Evolutionary conservation across 768 basidiomycete species (phyloP).

Genomic region (Mycena filopes): DNA sequence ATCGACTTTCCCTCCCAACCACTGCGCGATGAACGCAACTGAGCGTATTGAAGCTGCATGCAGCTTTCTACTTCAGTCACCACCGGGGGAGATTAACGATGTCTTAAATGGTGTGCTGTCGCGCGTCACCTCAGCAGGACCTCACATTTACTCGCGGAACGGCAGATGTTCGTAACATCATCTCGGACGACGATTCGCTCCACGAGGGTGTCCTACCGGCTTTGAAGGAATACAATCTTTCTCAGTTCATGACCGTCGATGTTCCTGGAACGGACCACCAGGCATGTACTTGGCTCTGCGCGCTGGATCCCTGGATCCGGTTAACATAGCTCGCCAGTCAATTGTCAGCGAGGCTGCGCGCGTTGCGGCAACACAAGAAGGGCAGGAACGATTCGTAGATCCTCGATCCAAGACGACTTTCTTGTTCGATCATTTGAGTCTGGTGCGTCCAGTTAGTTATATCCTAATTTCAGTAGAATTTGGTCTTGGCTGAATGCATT

Average conservation of each 20-base stretch:
- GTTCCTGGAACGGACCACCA: constrained; percentile 82
- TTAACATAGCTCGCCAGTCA: constrained; percentile 61
- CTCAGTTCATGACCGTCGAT: constrained; percentile 88
- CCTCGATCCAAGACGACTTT: constrained; percentile 84
- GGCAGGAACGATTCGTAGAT: constrained; percentile 82
- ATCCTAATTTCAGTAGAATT: not conserved
- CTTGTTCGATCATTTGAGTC: constrained; percentile 83
- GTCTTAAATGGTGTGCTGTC: constrained; percentile 82
- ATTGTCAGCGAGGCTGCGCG: constrained; percentile 83
- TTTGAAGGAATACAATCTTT: constrained; percentile 85
- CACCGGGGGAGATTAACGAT: constrained; percentile 97
- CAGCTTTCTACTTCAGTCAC: constrained; percentile 86
- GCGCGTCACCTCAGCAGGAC: constrained; percentile 16
- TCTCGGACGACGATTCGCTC: constrained; percentile 87
- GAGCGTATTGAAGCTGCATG: constrained; percentile 80
- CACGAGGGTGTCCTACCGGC: constrained; percentile 83
- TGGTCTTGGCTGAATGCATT: constrained; percentile 23
- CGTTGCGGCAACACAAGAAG: constrained; percentile 52
- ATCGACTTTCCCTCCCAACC: not conserved
- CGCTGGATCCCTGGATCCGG: not conserved
- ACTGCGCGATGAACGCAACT: constrained; percentile 60
- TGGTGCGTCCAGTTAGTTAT: constrained; percentile 61
- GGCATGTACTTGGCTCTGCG: constrained; percentile 54
- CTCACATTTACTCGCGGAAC: constrained; percentile 26
- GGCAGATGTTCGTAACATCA: constrained; percentile 89